These are phyloP conservation scores for Phoenix dactylifera DNA, from an alignment of 176 grass and related monocot genomes.

Conservation along the genomic window DNA sequence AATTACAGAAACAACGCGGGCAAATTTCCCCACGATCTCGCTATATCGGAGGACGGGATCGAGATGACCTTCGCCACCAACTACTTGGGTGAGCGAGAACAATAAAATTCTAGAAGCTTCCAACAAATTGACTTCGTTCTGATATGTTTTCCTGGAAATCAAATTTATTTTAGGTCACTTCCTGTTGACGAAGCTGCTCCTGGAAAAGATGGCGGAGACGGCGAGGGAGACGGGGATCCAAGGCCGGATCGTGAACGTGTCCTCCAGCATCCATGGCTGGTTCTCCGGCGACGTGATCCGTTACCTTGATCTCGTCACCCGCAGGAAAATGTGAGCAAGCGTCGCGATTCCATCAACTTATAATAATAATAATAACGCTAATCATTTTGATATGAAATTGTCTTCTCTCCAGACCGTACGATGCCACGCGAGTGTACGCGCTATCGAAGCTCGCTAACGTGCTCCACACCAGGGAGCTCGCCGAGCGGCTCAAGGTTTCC, in stretches of 20 bases:
- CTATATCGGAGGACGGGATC: slow-evolving; percentile 83
- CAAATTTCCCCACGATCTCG: slow-evolving; percentile 84
- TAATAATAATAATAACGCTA: too few relatives aligned
- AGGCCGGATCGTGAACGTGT: slow-evolving; percentile 9
- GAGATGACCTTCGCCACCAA: slow-evolving; percentile 99
- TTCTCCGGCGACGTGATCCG: slow-evolving; percentile 78
- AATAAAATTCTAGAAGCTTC: too few relatives aligned
- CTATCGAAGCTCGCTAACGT: slow-evolving; percentile 83
- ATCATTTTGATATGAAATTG: not conserved
- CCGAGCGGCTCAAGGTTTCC: slow-evolving; percentile 50
- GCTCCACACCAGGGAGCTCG: slow-evolving; percentile 66
- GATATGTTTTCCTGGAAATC: too few relatives aligned
- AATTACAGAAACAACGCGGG: slow-evolving; percentile 85
- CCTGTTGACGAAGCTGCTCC: slow-evolving; percentile 60
- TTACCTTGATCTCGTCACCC: slow-evolving; percentile 66
- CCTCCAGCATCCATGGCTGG: slow-evolving; percentile 44
- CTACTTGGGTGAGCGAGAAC: slow-evolving; percentile 43
- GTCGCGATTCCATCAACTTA: not conserved
- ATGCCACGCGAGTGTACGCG: slow-evolving; percentile 83
- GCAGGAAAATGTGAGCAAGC: slow-evolving; percentile 52
- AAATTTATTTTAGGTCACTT: slow-evolving; percentile 48
- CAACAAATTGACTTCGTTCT: too few relatives aligned
- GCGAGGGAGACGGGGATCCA: slow-evolving; percentile 15
- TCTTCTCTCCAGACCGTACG: slow-evolving; percentile 41
- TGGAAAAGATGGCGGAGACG: slow-evolving; percentile 17